Evolutionary conservation across 495 filamentous ascomycete species (phyloP).

Genomic region (Delitschia confertaspora): DNA sequence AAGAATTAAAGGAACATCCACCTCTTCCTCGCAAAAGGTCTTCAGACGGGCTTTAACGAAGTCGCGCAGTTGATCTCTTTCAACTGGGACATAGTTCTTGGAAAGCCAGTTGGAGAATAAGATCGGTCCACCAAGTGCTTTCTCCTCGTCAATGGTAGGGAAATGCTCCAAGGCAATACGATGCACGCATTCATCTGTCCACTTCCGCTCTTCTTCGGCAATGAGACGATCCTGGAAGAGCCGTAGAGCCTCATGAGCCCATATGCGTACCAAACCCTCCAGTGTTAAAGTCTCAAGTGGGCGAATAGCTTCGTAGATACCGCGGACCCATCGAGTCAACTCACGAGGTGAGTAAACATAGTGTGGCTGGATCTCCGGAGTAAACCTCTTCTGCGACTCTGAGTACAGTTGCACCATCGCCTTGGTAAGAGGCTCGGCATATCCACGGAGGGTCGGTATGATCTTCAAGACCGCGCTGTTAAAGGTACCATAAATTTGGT

Average conservation of each 20-base stretch:
- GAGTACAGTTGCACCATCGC: conserved; percentile 96
- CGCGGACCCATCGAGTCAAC: conserved; percentile 91
- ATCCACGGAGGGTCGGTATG: conserved; percentile 86
- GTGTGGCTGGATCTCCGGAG: conserved; percentile 90
- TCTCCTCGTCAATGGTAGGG: conserved; percentile 79
- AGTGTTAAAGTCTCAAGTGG: conserved; percentile 79
- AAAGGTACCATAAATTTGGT: conserved; percentile 97
- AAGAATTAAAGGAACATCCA: conserved; percentile 91
- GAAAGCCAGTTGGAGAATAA: conserved; percentile 99
- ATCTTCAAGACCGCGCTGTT: conserved; percentile 95
- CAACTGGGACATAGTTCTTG: conserved; percentile 95
- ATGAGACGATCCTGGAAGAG: conserved; percentile 96
- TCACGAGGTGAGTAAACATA: conserved; percentile 99
- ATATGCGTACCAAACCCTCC: conserved; percentile 91
- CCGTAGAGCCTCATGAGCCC: conserved; percentile 93
- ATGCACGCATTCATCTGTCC: conserved; percentile 79
- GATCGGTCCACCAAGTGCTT: conserved; percentile 87
- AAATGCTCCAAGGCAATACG: conserved; percentile 85
- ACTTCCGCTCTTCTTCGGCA: conserved; percentile 84
- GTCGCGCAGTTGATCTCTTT: conserved; percentile 84
- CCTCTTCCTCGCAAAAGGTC: conserved; percentile 99
- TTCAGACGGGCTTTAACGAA: conserved; percentile 95
- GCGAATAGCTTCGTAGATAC: conserved; percentile 91
- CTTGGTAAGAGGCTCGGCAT: conserved; percentile 87
- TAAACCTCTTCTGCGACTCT: conserved; percentile 89